Evolutionary conservation across 768 basidiomycete genomes (phyloP), one percentile per base, ranked within the genome.

Genomic region (Rhizopogon vesiculosus): DNA sequence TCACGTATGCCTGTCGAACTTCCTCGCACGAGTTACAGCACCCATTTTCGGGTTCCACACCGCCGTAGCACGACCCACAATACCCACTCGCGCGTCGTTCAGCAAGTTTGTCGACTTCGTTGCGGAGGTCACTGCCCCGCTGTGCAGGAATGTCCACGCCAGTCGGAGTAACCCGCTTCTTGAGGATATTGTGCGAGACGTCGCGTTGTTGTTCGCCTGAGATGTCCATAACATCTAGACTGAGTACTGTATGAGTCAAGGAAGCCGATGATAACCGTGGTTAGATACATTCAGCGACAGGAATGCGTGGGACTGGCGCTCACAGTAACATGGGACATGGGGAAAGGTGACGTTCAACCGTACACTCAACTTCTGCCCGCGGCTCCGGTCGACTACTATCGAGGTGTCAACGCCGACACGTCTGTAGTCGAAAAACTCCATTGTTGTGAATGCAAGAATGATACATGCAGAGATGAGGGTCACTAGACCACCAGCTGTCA

Each of bases 1-100:
- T 82, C 29, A 91, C 79, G 73, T 99, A 99, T 31, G 93, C 78
- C 69, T 87, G 81, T 42, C 97, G 83, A 25, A 99, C 97, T 0
- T 93, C 89, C 66, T 99, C 97, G 70, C 97, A 99, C 43, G 86
- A 87, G 68, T 99, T 92, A 73, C 97, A 99, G 72, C 97, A 99
- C 5, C 93, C 94, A 66, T 71, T 72, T 44, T 76, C 77, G 3
- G 93, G 88, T 51, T 80, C 82, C 25, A 82, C 60, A 54, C 93
- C 97, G 55, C 97, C 97, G 62, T 91, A 99, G 73, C 97, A 99
- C 5, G 93, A 96, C 4, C 97, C 97, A 73, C 96, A 98, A 68
- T 93, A 95, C 56, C 77, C 78, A 1, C 73, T 71, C 48, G 79
- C 71, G 67, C 83, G 78, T 66, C 77, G 73, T 56, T 84, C 76